Evolutionary conservation across 257 asterid genomes (phyloP), one percentile per base, ranked within the genome.

Genomic region (Penstemon davidsonii): DNA sequence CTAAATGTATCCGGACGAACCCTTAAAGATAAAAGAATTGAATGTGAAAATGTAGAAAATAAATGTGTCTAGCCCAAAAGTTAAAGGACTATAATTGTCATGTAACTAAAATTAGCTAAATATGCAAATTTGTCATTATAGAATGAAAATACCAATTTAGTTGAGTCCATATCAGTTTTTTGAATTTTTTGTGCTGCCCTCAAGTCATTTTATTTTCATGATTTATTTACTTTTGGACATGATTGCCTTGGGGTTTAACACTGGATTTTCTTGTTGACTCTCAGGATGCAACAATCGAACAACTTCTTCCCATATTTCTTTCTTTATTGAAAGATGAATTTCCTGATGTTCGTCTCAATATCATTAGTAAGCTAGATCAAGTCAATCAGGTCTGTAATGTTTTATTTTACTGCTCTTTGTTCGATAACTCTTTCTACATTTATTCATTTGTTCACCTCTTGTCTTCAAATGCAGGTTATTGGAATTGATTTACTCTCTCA

Each of bases 341-440:
- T 71, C 88, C 86, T 45, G 86, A 83, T 61, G 88, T 83, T 51
- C 82, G 88, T 44, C 58, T 83, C 65, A 83, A 83, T 64, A 83
- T 83, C 69, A 83, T 83, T 74, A 83, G 88, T 79, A 83, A 83
- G 78, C 88, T 83, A 40, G 88, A 83, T 71, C 88, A 83, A 83
- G 88, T 83, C 47, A 83, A 83, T 60, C 88, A 81, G 86, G 88
- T 83, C n/a, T 47, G 69, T 64, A 4, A 36, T 36, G 45, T 25
- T 50, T 69, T 60, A 42, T 65, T 42, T 15, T 7, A 36, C 55
- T 36, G n/a, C 45, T 47, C 54, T 49, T 59, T 53, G 25, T 53
- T 36, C 41, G 25, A 51, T 7, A 37, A 49, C 51, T 42, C 7
- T 60, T 39, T 49, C 47, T 6, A 47, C 37, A 56, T 64, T 52